Percentiles rank a stretch among this genome's conserved stretches.
phyloP scores from a whole-genome alignment of 1,284 basidiomycete genomes.

The Melampsora americana region DNA sequence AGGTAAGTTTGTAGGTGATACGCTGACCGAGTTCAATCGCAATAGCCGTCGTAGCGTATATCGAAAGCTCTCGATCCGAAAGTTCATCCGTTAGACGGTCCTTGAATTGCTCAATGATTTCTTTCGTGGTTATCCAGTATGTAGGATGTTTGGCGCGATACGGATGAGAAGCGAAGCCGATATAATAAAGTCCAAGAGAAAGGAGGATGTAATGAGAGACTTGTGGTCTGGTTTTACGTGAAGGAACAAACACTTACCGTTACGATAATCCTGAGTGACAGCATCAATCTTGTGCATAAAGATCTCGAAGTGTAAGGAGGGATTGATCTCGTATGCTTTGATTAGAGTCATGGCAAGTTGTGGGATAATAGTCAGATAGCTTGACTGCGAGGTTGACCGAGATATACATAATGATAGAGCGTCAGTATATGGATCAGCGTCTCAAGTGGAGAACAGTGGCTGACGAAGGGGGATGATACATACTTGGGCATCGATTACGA shows the following conservation, averaged over 20 bases:
- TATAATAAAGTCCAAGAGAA: not conserved
- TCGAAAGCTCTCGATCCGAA: slow-evolving; percentile 41
- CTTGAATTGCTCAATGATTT: slow-evolving; percentile 62
- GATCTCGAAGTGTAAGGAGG: slow-evolving; percentile 76
- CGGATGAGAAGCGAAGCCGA: not conserved
- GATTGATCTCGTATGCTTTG: slow-evolving; percentile 65
- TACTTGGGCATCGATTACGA: slow-evolving; percentile 94
- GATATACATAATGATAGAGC: slow-evolving; percentile 25
- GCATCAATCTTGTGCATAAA: slow-evolving; percentile 97
- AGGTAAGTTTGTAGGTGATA: slow-evolving; percentile 71
- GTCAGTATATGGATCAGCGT: slow-evolving; percentile 9
- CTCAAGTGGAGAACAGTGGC: not conserved
- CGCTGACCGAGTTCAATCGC: slow-evolving; percentile 48
- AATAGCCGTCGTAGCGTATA: slow-evolving; percentile 49
- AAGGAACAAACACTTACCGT: slow-evolving; percentile 61
- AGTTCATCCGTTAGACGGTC: slow-evolving; percentile 65
- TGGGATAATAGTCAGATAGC: slow-evolving; percentile 58
- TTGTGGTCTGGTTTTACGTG: slow-evolving; percentile 30
- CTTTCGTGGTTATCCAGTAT: slow-evolving; percentile 58
- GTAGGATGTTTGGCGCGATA: not conserved
- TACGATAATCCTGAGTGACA: slow-evolving; percentile 84
- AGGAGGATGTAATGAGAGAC: not conserved
- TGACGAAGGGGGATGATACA: slow-evolving; percentile 49
- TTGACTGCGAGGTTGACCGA: slow-evolving; percentile 57
- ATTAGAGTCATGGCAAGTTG: slow-evolving; percentile 52